A percentile compares a stretch with the other conserved stretches of the same genome.
These are phyloP conservation scores for Melampsora americana DNA, from an alignment of 1,284 basidiomycete genomes.

Conservation along the genomic window DNA sequence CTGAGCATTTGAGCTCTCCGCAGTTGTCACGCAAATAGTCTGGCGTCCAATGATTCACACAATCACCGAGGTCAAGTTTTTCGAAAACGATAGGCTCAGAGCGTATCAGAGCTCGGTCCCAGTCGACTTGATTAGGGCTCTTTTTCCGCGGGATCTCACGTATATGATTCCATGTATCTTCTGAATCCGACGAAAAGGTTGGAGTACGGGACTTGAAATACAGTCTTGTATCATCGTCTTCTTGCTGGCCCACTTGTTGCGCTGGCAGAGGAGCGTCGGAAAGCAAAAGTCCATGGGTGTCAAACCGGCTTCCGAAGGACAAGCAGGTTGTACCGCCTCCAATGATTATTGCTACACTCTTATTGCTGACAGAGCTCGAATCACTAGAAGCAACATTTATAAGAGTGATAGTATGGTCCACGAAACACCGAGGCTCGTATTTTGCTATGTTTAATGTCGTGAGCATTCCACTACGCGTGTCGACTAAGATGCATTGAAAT, in stretches of 20 bases:
- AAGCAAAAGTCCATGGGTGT: constrained; percentile 14
- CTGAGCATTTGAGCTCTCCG: constrained; percentile 29
- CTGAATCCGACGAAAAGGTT: constrained; percentile 18
- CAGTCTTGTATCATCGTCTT: background rate
- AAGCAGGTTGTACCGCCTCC: constrained; percentile 43
- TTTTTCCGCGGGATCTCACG: background rate
- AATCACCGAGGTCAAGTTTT: constrained; percentile 24
- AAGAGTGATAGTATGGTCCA: constrained; percentile 19
- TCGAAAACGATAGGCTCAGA: constrained; percentile 24
- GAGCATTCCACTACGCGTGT: constrained; percentile 7
- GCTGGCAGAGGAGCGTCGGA: constrained; percentile 6
- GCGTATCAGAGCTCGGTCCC: background rate
- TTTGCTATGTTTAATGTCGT: background rate
- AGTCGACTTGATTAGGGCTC: constrained; percentile 8
- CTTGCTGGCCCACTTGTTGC: background rate
- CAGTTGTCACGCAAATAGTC: constrained; percentile 29
- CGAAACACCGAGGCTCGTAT: constrained; percentile 15
- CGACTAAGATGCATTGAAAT: constrained; percentile 25
- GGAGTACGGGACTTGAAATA: background rate
- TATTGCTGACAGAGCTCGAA: background rate
- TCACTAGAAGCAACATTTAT: background rate
- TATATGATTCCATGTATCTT: constrained; percentile 38
- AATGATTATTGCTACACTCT: constrained; percentile 14
- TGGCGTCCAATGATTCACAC: constrained; percentile 25
- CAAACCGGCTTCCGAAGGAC: constrained; percentile 41